Base-by-base conservation (phyloP, 345 rosid genomes). In the Eucalyptus leucophloia region DNA sequence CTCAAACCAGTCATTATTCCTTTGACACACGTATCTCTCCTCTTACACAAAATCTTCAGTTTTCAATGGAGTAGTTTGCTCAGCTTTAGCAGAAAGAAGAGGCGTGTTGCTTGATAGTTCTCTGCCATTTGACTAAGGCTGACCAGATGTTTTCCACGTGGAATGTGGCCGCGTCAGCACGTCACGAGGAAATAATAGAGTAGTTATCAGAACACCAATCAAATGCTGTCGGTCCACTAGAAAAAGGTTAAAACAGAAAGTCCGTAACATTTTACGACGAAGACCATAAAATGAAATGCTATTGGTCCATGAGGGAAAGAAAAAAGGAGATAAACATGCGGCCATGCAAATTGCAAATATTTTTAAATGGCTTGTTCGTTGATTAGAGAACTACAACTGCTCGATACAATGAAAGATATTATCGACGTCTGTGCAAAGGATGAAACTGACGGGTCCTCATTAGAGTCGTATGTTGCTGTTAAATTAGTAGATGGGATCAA, bases 241-340 rank as follows among this genome's bases (percentile, higher is more conserved):
- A 26, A 26, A 58, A 11, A 11, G 8, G 3, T 58, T 2, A 26
- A 58, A 58, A 26, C 2, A 58, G 65, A 58, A 26, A 5, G n/a
- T 12, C 65, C n/a, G 2, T 10, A 2, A 10, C n/a, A 24, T 11
- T 58, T 58, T 58, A 26, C 15, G 65, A 1, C n/a, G 16, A 11
- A 26, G 65, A 26, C n/a, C n/a, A 11, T 58, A 58, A 26, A 58
- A 58, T 58, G 1, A 58, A 26, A 12, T 12, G 65, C n/a, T 58
- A 58, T 58, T 58, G n/a, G 65, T 58, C 65, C n/a, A 3, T 26
- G n/a, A 58, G 12, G 7, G 0, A 26, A 26, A 58, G 5, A 26
- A 58, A 2, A 2, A 1, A 7, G 0, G n/a, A 54, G 60, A 54
- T 58, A 58, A 5, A 11, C 67, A 58, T 0, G 2, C 0, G 65